Conservation (phyloP, 1,284 basidiomycete species). For the Ceratobasidium theobromae region DNA sequence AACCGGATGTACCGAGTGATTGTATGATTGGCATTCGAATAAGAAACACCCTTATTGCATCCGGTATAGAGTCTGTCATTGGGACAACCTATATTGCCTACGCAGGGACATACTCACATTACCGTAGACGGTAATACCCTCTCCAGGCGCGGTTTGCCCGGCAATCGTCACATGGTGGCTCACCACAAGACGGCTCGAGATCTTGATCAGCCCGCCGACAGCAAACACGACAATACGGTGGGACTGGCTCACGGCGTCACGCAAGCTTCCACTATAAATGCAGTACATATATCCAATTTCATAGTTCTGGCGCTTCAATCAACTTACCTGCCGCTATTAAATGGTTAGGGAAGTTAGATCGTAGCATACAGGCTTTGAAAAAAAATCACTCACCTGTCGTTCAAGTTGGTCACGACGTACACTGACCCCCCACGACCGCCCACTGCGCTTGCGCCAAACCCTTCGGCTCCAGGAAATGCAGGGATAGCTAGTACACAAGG, state of each 20-base stretch:
- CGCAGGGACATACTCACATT: too few species aligned
- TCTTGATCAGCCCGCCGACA: conserved; percentile 45
- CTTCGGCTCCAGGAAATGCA: conserved; percentile 34
- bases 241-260: conserved; percentile 45
- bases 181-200: conserved; percentile 43
- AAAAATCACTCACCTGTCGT: conserved; percentile 36
- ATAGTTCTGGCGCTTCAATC: too few species aligned
- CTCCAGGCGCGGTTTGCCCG: conserved; percentile 42
- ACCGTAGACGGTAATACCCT: conserved; percentile 44
- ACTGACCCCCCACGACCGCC: conserved; percentile 45
- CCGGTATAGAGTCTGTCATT: not conserved
- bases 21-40: conserved; percentile 42
- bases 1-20: conserved; percentile 47
- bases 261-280: conserved; percentile 42
- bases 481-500: not conserved
- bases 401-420: conserved; percentile 45
- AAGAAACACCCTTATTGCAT: conserved; percentile 25
- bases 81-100: not conserved
- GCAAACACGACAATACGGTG: conserved; percentile 46
- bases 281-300: not conserved
- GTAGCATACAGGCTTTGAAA: not conserved
- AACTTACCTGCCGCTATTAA: conserved; percentile 14
- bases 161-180: conserved; percentile 43
- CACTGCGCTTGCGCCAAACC: conserved; percentile 44
- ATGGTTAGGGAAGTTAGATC: too few species aligned